These are phyloP conservation scores for Phanerochaete carnosa DNA, from an alignment of 768 basidiomycete species.

Conservation along the genomic window DNA sequence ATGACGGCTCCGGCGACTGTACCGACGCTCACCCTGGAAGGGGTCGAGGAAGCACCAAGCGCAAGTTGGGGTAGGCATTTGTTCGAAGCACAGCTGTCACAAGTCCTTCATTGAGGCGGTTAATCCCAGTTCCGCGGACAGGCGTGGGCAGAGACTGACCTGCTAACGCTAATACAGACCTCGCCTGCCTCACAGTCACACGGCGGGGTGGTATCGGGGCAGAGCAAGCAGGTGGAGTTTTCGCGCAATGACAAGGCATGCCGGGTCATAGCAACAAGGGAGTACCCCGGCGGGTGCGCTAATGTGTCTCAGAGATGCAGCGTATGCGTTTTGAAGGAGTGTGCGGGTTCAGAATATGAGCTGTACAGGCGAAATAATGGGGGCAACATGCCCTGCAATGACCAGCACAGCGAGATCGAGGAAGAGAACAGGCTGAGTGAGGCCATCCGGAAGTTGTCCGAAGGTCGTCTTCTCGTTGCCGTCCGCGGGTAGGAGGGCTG, in stretches of 20 bases:
- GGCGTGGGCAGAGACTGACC: no score
- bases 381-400: conserved; percentile 1
- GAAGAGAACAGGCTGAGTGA: not conserved
- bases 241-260: not conserved
- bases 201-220: not conserved
- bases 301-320: not conserved
- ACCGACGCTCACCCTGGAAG: not conserved
- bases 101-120: not conserved
- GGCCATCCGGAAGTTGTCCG: not conserved
- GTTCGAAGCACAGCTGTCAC: not conserved
- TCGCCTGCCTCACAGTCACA: not conserved
- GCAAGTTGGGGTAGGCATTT: not conserved
- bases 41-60: not conserved
- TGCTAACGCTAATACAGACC: not conserved
- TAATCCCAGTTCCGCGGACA: not conserved
- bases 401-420: conserved; percentile 3
- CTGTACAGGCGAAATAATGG: not conserved
- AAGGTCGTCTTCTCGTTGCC: not conserved
- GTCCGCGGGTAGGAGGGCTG: not conserved
- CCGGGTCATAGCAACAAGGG: not conserved
- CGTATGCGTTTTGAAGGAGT: not conserved
- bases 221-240: not conserved
- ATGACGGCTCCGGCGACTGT: not conserved
- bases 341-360: not conserved
- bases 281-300: not conserved